Conservation (phyloP, 371 early-diverging fungal genomes). For the Zychaea mexicana region DNA sequence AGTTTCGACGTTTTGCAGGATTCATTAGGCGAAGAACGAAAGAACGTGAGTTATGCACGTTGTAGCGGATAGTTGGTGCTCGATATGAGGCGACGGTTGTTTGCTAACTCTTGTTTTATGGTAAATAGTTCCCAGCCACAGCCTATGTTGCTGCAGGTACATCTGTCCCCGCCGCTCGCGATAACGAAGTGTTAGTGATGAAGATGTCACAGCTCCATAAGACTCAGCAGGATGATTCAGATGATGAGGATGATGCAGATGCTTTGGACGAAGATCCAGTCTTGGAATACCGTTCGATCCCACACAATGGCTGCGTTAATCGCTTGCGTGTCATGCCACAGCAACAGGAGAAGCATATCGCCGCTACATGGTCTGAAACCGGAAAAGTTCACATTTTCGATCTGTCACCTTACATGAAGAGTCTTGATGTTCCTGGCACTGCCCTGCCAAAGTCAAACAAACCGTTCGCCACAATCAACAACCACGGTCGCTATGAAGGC, state of each 20-base stretch:
- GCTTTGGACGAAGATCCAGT: constrained; percentile 92
- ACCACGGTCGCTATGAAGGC: constrained; percentile 86
- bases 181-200: constrained; percentile 92
- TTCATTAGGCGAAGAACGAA: constrained; percentile 80
- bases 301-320: constrained; percentile 93
- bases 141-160: constrained; percentile 94
- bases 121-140: constrained; percentile 83
- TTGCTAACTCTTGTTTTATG: too few relatives aligned
- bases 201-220: constrained; percentile 91
- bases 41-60: constrained; percentile 50
- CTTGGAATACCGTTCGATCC: constrained; percentile 79
- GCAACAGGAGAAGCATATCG: constrained; percentile 62
- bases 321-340: constrained; percentile 81
- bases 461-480: constrained; percentile 79
- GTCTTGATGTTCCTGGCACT: constrained; percentile 82
- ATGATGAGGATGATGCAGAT: constrained; percentile 79
- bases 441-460: constrained; percentile 62
- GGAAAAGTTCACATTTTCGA: constrained; percentile 95
- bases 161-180: constrained; percentile 81
- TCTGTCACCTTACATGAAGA: constrained; percentile 67
- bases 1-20: constrained; percentile 93
- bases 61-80: not conserved
- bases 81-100: too few relatives aligned
- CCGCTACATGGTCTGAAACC: constrained; percentile 93
- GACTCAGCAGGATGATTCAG: constrained; percentile 85